Percentiles rank a stretch among this genome's conserved stretches.
These are phyloP conservation scores for Thielaviopsis populi DNA, from an alignment of 2,329 filamentous ascomycete genomes.

Conservation along the genomic window DNA sequence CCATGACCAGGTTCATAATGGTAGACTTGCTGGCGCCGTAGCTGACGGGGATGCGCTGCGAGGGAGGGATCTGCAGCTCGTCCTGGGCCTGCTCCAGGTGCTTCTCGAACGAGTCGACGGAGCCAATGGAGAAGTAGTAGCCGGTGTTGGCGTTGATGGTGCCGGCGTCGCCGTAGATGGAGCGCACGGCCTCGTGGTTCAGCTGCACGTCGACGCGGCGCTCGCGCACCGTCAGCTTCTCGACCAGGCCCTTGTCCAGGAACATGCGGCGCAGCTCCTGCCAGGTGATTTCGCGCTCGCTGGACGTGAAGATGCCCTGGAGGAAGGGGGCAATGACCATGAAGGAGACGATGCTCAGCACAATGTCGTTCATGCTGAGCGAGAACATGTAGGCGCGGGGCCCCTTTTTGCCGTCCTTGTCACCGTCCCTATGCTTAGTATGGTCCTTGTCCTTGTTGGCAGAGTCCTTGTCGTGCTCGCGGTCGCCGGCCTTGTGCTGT, in stretches of 20 bases:
- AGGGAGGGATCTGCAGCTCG: conserved; percentile 68
- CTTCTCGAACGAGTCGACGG: conserved; percentile 81
- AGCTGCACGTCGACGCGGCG: conserved; percentile 62
- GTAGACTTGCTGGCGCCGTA: conserved; percentile 62
- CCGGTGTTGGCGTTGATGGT: conserved; percentile 52
- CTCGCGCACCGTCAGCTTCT: conserved; percentile 74
- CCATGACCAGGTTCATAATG: conserved; percentile 52
- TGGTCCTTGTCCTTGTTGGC: conserved; percentile 8
- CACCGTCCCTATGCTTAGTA: conserved; percentile 20
- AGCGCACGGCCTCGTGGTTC: conserved; percentile 56
- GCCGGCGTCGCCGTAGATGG: conserved; percentile 58
- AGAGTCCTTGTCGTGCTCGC: conserved; percentile 17
- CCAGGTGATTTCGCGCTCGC: conserved; percentile 73
- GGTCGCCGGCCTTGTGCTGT: background rate
- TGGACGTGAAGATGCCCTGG: conserved; percentile 28
- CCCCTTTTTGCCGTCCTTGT: conserved; percentile 25
- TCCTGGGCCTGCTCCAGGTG: conserved; percentile 76
- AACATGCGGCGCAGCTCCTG: conserved; percentile 91
- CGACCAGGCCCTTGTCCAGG: conserved; percentile 87
- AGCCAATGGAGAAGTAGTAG: conserved; percentile 93
- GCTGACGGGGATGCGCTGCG: conserved; percentile 85
- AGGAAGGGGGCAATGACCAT: conserved; percentile 29
- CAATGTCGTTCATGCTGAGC: conserved; percentile 35
- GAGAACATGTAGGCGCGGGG: conserved; percentile 24
- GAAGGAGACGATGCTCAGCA: conserved; percentile 34